Evolutionary conservation across 2,329 filamentous ascomycete genomes (phyloP).

Genomic region (Lasiodiplodia gonubiensis): DNA sequence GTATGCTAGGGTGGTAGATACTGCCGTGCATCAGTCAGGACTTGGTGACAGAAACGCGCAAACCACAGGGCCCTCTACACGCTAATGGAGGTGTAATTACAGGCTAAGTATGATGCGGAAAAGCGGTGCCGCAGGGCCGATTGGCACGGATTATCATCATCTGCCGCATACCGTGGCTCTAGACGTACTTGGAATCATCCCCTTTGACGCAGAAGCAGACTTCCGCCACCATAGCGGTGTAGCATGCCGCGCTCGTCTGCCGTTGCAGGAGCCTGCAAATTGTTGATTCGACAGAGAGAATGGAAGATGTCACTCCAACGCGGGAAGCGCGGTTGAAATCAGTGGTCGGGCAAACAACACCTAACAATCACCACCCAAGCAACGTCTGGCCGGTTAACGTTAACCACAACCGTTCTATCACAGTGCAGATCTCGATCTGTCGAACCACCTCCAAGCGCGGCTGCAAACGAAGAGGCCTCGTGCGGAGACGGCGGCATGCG

Average conservation of each 20-base stretch:
- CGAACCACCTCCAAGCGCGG: not conserved
- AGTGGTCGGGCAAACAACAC: not conserved
- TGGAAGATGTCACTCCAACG: slow-evolving; percentile 3
- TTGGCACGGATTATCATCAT: not conserved
- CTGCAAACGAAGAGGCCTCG: not conserved
- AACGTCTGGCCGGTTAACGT: not conserved
- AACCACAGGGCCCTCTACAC: not conserved
- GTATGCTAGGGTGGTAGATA: not conserved
- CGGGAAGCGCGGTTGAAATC: not conserved
- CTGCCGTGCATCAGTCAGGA: not conserved
- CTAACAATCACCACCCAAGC: not conserved
- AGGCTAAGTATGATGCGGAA: not conserved
- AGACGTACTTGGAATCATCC: not conserved
- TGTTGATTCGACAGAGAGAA: not conserved
- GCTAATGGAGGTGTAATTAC: not conserved
- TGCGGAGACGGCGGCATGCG: not conserved
- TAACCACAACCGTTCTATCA: not conserved
- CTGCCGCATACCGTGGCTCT: not conserved
- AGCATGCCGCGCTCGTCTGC: not conserved
- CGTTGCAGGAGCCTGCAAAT: not conserved
- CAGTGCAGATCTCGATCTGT: not conserved
- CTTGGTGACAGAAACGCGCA: not conserved
- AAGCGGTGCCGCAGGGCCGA: not conserved
- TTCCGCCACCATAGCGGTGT: not conserved
- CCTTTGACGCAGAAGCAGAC: not conserved